These are phyloP conservation scores for Sequoia sempervirens DNA, from an alignment of 75 land plant species.

Conservation along the genomic window DNA sequence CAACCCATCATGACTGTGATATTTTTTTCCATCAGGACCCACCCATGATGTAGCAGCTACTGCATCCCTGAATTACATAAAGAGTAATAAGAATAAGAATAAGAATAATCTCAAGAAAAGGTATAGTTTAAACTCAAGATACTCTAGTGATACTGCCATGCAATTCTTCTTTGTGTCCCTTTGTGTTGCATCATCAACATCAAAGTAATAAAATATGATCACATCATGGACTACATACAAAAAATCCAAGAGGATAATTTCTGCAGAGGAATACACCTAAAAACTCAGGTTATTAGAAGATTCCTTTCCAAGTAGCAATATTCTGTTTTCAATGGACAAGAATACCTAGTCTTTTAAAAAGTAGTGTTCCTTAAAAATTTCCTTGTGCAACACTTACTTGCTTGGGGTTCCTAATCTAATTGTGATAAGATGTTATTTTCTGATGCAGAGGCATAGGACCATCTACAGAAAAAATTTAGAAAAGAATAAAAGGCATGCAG, in stretches of 20 bases:
- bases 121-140: background rate
- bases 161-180: background rate
- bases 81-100: constrained; percentile 1
- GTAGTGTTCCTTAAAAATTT: background rate
- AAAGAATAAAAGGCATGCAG: no score
- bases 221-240: background rate
- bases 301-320: background rate
- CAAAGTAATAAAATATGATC: background rate
- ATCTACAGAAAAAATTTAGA: no score
- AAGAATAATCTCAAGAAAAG: background rate
- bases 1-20: constrained; percentile 95
- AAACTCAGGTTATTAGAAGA: background rate
- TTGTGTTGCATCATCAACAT: background rate
- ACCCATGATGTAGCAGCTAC: constrained; percentile 35
- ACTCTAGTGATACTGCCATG: background rate
- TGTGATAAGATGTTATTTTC: no score
- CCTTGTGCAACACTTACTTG: background rate
- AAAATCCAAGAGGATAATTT: background rate
- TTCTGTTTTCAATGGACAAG: background rate
- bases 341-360: background rate
- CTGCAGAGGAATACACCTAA: background rate
- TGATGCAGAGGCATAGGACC: no score
- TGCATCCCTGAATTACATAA: constrained; percentile 10
- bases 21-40: constrained; percentile 78
- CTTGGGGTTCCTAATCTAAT: background rate